Conservation (phyloP, 2,329 filamentous ascomycete genomes). For the Truncatella angustata region DNA sequence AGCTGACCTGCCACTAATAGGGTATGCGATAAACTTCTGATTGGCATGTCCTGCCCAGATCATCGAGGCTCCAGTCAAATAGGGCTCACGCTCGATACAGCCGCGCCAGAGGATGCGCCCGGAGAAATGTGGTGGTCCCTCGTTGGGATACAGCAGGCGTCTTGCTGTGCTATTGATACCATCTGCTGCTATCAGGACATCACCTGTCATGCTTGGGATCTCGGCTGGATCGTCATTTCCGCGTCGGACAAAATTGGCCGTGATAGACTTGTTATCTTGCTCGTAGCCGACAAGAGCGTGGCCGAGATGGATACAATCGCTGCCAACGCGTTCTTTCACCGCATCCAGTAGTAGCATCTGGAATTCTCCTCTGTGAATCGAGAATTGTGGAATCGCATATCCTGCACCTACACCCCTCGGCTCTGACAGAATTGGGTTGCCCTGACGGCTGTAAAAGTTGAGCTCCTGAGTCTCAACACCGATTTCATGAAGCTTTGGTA, state of each 20-base stretch:
- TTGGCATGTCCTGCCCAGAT: constrained; percentile 45
- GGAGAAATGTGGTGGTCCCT: constrained; percentile 42
- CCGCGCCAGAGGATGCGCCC: constrained; percentile 45
- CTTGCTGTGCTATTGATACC: constrained; percentile 43
- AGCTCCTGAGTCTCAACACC: constrained; percentile 40
- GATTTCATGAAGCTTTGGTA: constrained; percentile 36
- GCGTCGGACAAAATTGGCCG: constrained; percentile 33
- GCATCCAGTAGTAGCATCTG: constrained; percentile 41
- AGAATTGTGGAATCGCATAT: constrained; percentile 41
- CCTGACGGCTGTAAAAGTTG: constrained; percentile 43
- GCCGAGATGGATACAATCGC: constrained; percentile 34
- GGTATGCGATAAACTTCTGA: constrained; percentile 47
- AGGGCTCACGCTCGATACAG: constrained; percentile 36
- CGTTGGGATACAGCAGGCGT: constrained; percentile 37
- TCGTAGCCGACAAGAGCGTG: constrained; percentile 34
- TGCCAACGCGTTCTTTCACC: constrained; percentile 38
- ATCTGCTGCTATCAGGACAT: constrained; percentile 39
- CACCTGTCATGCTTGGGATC: constrained; percentile 27
- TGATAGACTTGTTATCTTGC: constrained; percentile 33
- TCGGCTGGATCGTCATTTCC: constrained; percentile 23
- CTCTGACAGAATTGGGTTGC: constrained; percentile 40
- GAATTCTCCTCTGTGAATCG: constrained; percentile 43
- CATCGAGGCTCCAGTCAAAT: constrained; percentile 41
- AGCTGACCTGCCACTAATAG: constrained; percentile 35
- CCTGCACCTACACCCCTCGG: constrained; percentile 38